Evolutionary conservation across 1,284 basidiomycete species (phyloP).

Genomic region (Papiliotrema flavescens): DNA sequence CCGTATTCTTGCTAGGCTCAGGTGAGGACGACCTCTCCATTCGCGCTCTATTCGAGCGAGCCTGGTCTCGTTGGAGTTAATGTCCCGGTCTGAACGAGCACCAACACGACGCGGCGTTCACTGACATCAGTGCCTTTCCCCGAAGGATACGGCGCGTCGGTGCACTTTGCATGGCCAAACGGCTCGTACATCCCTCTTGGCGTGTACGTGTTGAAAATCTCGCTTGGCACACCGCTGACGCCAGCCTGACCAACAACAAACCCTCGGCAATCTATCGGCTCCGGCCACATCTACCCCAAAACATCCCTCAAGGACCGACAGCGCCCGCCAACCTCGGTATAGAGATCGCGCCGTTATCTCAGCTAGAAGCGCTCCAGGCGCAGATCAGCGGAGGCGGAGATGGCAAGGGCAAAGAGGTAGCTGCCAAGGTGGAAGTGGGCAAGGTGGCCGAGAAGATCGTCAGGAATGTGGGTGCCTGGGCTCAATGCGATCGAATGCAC

Average conservation of each 20-base stretch:
- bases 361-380: conserved; percentile 47
- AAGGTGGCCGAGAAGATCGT: conserved; percentile 48
- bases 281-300: conserved; percentile 55
- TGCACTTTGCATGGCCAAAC: conserved; percentile 86
- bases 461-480: conserved; percentile 43
- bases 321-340: conserved; percentile 52
- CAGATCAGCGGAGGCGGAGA: conserved; percentile 36
- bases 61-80: too few species aligned
- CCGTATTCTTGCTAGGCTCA: conserved; percentile 80
- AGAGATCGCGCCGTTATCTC: conserved; percentile 58
- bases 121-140: conserved; percentile 67
- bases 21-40: conserved; percentile 52
- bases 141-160: conserved; percentile 80
- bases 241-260: conserved; percentile 82
- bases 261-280: conserved; percentile 89
- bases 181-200: conserved; percentile 84
- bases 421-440: conserved; percentile 34
- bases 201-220: conserved; percentile 58
- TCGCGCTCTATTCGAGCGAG: neutral
- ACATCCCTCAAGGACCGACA: conserved; percentile 25
- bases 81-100: too few species aligned
- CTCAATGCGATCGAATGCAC: neutral
- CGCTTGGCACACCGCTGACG: neutral
- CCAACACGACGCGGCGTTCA: neutral
- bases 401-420: conserved; percentile 29